phyloP scores from a whole-genome alignment of 306 rosid genomes.

The Argentina anserina region DNA sequence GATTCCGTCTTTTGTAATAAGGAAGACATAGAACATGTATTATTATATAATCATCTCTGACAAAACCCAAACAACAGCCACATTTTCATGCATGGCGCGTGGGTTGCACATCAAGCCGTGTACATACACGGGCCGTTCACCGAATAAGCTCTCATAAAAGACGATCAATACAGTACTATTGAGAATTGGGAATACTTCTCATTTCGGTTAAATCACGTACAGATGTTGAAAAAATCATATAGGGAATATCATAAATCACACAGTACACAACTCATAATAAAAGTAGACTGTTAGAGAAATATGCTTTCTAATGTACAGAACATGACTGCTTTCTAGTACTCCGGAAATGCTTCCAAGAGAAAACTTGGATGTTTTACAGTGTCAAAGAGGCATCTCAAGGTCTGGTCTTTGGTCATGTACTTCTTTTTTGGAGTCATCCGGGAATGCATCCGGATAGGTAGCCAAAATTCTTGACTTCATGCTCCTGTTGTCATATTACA shows the following conservation, averaged over 20 bases:
- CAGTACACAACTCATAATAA: background rate
- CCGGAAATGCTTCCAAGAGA: background rate
- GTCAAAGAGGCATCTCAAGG: slow-evolving; percentile 72
- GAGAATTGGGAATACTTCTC: background rate
- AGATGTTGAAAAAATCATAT: background rate
- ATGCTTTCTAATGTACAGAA: no score
- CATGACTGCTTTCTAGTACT: no score
- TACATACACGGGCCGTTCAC: no score
- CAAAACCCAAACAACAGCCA: no score
- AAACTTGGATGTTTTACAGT: background rate
- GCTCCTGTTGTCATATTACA: slow-evolving; percentile 44
- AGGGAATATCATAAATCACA: background rate
- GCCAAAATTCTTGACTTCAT: slow-evolving; percentile 75
- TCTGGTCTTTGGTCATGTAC: slow-evolving; percentile 76
- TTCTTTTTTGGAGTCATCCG: slow-evolving; percentile 46
- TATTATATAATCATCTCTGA: no score
- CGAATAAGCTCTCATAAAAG: background rate
- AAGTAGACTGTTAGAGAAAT: background rate
- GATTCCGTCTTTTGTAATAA: no score
- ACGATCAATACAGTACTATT: background rate
- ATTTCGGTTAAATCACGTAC: background rate
- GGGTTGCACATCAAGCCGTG: no score
- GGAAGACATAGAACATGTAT: no score
- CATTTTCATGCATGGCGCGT: no score
- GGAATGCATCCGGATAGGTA: slow-evolving; percentile 82